Evolutionary conservation across 192 early-diverging fungal genomes (phyloP), one percentile per base, ranked within the genome.

Genomic region (Entomortierella chlamydospora): DNA sequence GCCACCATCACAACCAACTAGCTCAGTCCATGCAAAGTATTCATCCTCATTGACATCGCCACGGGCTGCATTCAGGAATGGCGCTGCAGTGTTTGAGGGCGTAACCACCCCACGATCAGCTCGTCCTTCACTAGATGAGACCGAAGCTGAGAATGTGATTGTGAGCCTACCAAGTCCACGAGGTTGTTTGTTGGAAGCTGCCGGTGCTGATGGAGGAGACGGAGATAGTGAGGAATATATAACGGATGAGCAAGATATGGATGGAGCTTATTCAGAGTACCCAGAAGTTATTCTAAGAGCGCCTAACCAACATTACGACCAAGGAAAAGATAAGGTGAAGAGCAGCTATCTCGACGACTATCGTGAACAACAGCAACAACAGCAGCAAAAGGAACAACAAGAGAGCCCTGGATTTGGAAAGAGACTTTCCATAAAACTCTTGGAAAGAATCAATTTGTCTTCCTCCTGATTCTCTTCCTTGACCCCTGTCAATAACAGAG

Each of bases 1-100:
- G 29, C 72, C 72, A 25, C 72, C 64, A n/a, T 55, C 37, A 2
- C 49, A 41, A n/a, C 59, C 72, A 2, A 71, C 60, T 2, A 71
- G 69, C 47, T 52, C 69, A 1, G 45, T 55, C 15, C 25, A 23
- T 0, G 1, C 41, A 33, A 2, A 53, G 11, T 15, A 41, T 9
- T 29, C n/a, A 18, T 10, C 54, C 20, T 0, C 57, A 6, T 6
- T 23, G 4, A 11, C 57, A n/a, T 18, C 31, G 3, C 30, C 31
- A 57, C 30, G 55, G 22, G 18, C 18, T 4, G 26, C 30, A 3
- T 49, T 39, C 50, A 37, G 76, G 12, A 59, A 79, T 51, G 76
- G 76, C 4, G 76, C 76, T 10, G 76, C 76, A 0, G 68, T 79
- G 9, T 79, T 79, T 70, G 76, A 79, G 39, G 76, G 76, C 22